Conservation (phyloP, 352 stramenopile genomes). For the Globisporangium heterothallicum region DNA sequence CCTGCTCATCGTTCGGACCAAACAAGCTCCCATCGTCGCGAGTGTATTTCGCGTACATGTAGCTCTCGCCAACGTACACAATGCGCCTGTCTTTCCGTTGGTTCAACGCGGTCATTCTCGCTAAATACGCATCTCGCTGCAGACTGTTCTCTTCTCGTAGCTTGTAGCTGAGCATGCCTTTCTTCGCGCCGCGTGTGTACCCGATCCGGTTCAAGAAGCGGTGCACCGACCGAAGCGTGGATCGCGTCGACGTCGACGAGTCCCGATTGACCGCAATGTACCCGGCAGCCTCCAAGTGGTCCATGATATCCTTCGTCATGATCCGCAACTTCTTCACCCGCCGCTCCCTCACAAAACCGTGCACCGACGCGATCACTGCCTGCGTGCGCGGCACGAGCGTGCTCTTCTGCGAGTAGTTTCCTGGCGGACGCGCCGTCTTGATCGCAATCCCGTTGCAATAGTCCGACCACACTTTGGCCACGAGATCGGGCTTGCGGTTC, state of each 20-base stretch:
- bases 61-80: conserved; percentile 11
- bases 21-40: conserved; percentile 7
- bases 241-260: not conserved
- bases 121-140: not conserved
- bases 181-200: conserved; percentile 1
- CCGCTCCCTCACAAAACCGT: conserved; percentile 1
- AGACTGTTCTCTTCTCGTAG: not conserved
- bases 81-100: not conserved
- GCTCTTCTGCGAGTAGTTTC: not conserved
- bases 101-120: conserved; percentile 3
- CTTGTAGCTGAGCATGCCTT: not conserved
- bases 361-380: not conserved
- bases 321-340: not conserved
- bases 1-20: conserved; percentile 9
- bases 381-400: conserved; percentile 6
- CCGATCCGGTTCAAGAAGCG: conserved; percentile 2
- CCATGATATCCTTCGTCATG: not conserved
- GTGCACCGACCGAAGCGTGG: conserved; percentile 2
- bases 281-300: not conserved
- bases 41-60: conserved; percentile 1
- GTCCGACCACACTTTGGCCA: conserved; percentile 1
- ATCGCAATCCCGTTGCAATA: conserved; percentile 3
- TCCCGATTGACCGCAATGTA: conserved; percentile 2
- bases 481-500: conserved; percentile 6
- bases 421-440: not conserved